A percentile compares a stretch with the other conserved stretches of the same genome.
Evolutionary conservation across 1,139 yeast species (phyloP).

Genomic region (Candida dubliniensis): DNA sequence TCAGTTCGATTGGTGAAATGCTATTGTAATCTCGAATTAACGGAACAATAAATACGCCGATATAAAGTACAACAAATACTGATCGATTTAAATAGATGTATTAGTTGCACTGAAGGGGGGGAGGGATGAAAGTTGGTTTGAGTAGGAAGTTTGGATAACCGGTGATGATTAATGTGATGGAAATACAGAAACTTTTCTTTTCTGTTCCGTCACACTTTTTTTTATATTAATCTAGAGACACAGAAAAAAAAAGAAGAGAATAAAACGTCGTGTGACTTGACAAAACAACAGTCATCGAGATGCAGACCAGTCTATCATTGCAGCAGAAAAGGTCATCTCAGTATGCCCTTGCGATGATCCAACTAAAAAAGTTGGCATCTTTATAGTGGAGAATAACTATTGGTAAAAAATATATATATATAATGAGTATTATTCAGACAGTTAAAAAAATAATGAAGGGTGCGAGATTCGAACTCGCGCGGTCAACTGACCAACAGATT

Average conservation of each 20-base stretch:
- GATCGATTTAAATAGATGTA: too few species aligned
- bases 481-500: conserved; percentile 1
- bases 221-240: background rate
- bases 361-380: too few species aligned
- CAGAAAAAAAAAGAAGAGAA: background rate
- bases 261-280: background rate
- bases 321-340: too few species aligned
- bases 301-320: background rate
- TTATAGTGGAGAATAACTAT: too few species aligned
- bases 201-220: too few species aligned
- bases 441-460: background rate
- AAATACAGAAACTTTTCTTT: too few species aligned
- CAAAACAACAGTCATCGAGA: background rate
- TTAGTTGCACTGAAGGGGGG: too few species aligned
- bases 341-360: too few species aligned
- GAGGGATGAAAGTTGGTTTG: too few species aligned
- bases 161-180: too few species aligned
- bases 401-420: background rate
- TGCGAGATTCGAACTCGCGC: conserved; percentile 2
- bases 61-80: background rate
- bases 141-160: too few species aligned
- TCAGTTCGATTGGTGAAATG: background rate
- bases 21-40: conserved; percentile 17
- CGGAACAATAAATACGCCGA: conserved; percentile 15
- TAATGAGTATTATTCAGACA: background rate